Evolutionary conservation across 768 basidiomycete species (phyloP), one percentile per base, ranked within the genome.

Genomic region (Lactifluus rugatus): DNA sequence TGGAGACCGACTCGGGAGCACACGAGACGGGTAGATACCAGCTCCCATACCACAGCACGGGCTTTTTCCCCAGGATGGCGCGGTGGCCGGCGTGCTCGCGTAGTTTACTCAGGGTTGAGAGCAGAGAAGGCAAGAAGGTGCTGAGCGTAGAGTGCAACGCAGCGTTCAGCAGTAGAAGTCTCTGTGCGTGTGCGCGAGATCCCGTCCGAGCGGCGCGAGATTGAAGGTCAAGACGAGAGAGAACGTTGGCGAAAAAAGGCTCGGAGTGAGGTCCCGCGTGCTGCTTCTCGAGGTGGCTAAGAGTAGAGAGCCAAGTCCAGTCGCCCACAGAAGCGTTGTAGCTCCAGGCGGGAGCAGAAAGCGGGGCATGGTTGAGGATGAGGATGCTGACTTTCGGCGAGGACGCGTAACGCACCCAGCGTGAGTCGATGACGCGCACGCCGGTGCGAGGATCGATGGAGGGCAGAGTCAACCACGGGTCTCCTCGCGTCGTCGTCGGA

Each of bases 281-380:
- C 16, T 42, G 14, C 21, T 8, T 42, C 32, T 60, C 61, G 16
- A 52, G 42, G 32, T 6, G 26, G 48, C 53, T 34, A 11, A 62
- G 57, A 13, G 41, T 23, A 13, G 23, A 36, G 5, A 60, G 58
- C 61, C 58, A 60, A 28, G 52, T 44, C 34, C 48, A 46, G 31
- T 54, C 44, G n/a, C 58, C 36, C 14, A 17, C 26, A 6, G 41
- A 19, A 26, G 54, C 28, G 28, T 48, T 25, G 28, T 62, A 60
- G 53, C 61, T 62, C 58, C 58, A 62, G 2, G 58, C 61, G 26
- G 61, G 61, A 2, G 58, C 61, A 7, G 61, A 48, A 16, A 62
- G 58, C 2, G 61, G 58, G 2, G 41, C 58, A 19, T 52, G 61
- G 31, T 49, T 54, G 48, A 62, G 58, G 39, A 62, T n/a, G 36